Evolutionary conservation across 208 protist genomes (phyloP).

Genomic region (Crithidia expoeki): DNA sequence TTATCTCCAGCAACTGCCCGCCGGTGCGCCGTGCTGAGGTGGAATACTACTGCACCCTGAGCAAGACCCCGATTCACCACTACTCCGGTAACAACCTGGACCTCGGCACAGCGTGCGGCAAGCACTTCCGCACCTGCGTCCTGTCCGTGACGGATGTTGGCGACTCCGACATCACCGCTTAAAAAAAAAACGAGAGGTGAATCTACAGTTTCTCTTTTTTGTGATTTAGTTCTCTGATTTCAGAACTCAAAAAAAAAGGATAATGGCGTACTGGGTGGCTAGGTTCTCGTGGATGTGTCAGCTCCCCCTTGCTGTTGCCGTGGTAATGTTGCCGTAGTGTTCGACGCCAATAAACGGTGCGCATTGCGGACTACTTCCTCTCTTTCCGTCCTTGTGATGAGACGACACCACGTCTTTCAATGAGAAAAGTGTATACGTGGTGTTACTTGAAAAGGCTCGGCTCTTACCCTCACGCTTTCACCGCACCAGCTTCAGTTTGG

Average conservation of each 20-base stretch:
- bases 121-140: conserved; percentile 97
- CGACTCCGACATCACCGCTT: conserved; percentile 94
- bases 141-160: conserved; percentile 98
- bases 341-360: no score
- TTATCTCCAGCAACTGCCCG: conserved; percentile 99
- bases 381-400: no score
- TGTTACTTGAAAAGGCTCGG: no score
- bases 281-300: no score
- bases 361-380: no score
- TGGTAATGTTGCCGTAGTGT: no score
- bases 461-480: no score
- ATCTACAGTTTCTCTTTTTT: conserved; percentile 34
- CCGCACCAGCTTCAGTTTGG: no score
- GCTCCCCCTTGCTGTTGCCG: background rate
- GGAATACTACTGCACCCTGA: conserved; percentile 99
- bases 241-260: conserved; percentile 10
- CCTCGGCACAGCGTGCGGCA: conserved; percentile 99
- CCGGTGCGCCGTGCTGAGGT: conserved; percentile 98
- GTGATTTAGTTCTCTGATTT: conserved; percentile 22
- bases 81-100: conserved; percentile 99
- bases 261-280: background rate
- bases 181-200: conserved; percentile 37
- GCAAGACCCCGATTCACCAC: conserved; percentile 99
- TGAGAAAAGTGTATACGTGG: no score
- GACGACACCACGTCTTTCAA: no score